A percentile compares a stretch with the other conserved stretches of the same genome.
Evolutionary conservation across 768 basidiomycete genomes (phyloP).

Genomic region (Termitomyces sp.): DNA sequence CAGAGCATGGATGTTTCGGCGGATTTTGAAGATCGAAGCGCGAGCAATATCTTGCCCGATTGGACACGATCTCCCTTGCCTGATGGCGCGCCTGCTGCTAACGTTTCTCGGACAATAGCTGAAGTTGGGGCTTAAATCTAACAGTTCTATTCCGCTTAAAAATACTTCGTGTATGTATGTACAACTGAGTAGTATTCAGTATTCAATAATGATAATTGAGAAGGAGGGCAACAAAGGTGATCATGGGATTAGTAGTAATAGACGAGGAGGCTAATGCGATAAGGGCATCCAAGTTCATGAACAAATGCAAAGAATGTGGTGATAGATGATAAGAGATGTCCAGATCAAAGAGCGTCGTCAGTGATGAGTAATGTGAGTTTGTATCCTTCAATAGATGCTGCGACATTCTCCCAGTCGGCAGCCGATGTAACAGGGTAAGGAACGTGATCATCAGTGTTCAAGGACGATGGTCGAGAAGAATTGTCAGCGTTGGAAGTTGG

Average conservation of each 20-base stretch:
- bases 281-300: neutral
- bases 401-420: conserved; percentile 58
- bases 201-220: conserved; percentile 3
- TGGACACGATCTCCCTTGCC: conserved; percentile 74
- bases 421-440: conserved; percentile 52
- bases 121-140: conserved; percentile 20
- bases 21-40: conserved; percentile 32
- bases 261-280: neutral
- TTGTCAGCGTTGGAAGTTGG: conserved; percentile 26
- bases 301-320: neutral
- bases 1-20: conserved; percentile 36
- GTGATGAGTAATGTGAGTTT: conserved; percentile 62
- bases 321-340: neutral
- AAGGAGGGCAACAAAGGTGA: neutral
- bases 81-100: conserved; percentile 63
- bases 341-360: conserved; percentile 28
- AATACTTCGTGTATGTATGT: neutral
- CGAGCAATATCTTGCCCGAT: conserved; percentile 64
- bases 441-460: conserved; percentile 27
- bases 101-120: conserved; percentile 16
- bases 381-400: conserved; percentile 38
- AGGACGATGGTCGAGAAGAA: conserved; percentile 34
- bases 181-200: neutral
- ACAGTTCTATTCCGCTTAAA: conserved; percentile 12
- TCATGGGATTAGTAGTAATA: too few species aligned